Evolutionary conservation across 768 basidiomycete species (phyloP), one percentile per base, ranked within the genome.

Genomic region (Xanthoconium purpureum): DNA sequence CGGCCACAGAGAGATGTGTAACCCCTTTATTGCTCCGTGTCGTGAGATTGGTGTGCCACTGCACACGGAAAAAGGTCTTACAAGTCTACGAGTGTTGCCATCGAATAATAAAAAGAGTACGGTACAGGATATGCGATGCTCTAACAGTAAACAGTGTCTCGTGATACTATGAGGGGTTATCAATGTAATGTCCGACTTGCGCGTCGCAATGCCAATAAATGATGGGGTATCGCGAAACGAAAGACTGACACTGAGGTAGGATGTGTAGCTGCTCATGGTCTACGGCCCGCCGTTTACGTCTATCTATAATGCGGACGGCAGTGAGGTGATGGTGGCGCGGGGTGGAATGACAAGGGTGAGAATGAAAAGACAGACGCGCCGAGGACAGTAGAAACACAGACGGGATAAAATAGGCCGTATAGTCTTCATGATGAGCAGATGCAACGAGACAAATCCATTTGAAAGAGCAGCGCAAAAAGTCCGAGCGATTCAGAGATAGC

Each of bases 381-480:
- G 18, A 63, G 52, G 62, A 64, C 52, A 71, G 61, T 71, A 71
- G 63, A 70, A 74, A 73, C 71, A 74, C 70, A 75, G 66, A 71
- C 75, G 66, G 59, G 68, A 71, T 74, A 72, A 71, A 61, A 63
- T 73, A 75, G 74, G 74, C 76, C 72, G 68, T 73, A 68, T 66
- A 69, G 68, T 72, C 73, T 71, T 74, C 72, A 74, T 70, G 60
- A 76, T 75, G 78, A 77, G 78, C 75, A 75, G 75, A 69, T 75
- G 74, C 74, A 78, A 79, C 78, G 78, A 78, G 81, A 82, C 78
- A 75, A 76, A 77, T 76, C 74, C 73, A 75, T 72, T 77, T 66
- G 73, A 77, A 80, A 83, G 81, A 85, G 84, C 81, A 85, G 84
- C 81, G 81, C 81, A 79, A 68, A 47, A 61, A 74, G 74, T 79